Conservation (phyloP, 164 flowering plant species). For the Magnolia kwangsiensis region DNA sequence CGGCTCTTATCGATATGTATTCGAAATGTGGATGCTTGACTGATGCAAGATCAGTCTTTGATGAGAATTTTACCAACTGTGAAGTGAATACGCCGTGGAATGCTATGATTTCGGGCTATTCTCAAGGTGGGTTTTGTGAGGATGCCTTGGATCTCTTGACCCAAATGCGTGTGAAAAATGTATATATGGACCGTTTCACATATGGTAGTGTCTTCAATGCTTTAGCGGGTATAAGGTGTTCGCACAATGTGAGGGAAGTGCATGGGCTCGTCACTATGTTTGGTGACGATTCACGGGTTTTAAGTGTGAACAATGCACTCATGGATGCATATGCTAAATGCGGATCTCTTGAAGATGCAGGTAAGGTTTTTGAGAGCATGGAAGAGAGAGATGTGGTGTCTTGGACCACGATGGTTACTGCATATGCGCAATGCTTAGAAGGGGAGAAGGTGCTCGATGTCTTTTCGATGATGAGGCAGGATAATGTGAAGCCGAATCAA, state of each 20-base stretch:
- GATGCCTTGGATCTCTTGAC: constrained; percentile 42
- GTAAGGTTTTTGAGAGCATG: constrained; percentile 46
- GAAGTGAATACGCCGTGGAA: constrained; percentile 55
- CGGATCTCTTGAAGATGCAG: constrained; percentile 44
- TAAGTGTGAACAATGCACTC: constrained; percentile 47
- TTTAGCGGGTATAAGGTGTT: constrained; percentile 30
- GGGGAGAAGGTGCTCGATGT: constrained; percentile 37
- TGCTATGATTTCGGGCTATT: constrained; percentile 60
- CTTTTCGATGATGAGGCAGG: constrained; percentile 47
- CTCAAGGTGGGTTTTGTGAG: constrained; percentile 25
- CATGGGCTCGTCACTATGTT: background rate
- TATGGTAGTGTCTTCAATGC: constrained; percentile 53
- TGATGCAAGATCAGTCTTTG: constrained; percentile 47
- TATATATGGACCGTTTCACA: constrained; percentile 40
- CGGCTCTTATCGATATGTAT: constrained; percentile 68
- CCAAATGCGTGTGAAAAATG: constrained; percentile 34
- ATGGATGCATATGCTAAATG: constrained; percentile 63
- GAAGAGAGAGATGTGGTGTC: constrained; percentile 50
- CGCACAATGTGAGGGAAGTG: constrained; percentile 3
- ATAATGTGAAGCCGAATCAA: constrained; percentile 47
- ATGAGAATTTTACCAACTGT: constrained; percentile 28
- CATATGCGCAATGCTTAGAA: constrained; percentile 36
- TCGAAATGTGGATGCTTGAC: constrained; percentile 41
- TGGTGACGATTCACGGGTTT: constrained; percentile 5
- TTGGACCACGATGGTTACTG: constrained; percentile 60